Evolutionary conservation across 148 eudicot species (phyloP).

Genomic region (Heliamphora exappendiculata): DNA sequence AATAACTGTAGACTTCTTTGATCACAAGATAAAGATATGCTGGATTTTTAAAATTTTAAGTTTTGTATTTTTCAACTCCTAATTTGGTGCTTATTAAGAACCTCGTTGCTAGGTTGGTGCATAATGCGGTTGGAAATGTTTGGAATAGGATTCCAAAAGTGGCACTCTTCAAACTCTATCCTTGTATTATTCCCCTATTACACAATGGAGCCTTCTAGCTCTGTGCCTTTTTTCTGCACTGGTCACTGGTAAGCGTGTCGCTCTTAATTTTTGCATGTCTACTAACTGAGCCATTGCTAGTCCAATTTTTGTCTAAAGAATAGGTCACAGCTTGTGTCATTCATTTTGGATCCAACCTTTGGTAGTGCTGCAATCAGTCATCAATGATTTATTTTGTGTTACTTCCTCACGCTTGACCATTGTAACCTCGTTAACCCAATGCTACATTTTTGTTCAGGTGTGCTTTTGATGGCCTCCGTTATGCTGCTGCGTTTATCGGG

Average conservation of each 20-base stretch:
- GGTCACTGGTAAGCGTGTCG: conserved; percentile 72
- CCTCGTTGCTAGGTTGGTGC: conserved; percentile 59
- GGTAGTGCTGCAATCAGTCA: not conserved
- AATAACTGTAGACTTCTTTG: conserved; percentile 1
- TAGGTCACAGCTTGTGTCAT: not conserved
- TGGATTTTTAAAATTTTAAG: not conserved
- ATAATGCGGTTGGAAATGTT: conserved; percentile 46
- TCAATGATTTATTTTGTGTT: not conserved
- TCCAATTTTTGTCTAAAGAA: not conserved
- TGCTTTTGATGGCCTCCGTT: conserved; percentile 94
- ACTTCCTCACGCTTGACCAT: not conserved
- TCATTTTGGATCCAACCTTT: not conserved
- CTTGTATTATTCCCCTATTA: conserved; percentile 51
- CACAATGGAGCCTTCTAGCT: conserved; percentile 87
- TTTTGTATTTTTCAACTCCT: not conserved
- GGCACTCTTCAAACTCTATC: conserved; percentile 25
- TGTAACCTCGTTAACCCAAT: not conserved
- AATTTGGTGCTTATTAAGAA: conserved; percentile 2
- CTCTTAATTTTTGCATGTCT: not conserved
- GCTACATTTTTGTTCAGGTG: conserved; percentile 46
- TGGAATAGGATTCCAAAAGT: conserved; percentile 34
- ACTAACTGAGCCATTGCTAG: not conserved
- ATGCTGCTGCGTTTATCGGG: conserved; percentile 97
- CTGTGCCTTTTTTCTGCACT: conserved; percentile 73
- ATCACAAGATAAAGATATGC: not conserved